Conservation (phyloP, 75 land plant species). For the Picea sitchensis region DNA sequence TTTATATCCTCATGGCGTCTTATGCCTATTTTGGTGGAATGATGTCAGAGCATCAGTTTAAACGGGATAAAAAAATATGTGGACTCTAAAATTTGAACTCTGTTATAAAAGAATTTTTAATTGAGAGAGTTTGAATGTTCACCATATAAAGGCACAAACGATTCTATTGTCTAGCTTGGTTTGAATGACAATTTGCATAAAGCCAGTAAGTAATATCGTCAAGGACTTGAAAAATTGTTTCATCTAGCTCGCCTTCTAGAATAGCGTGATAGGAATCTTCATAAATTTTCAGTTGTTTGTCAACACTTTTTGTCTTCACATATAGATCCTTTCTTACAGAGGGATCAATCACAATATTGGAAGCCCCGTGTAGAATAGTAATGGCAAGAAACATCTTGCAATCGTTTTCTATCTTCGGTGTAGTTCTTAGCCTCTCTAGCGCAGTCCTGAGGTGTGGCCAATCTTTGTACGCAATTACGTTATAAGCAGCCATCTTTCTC, state of each 20-base stretch:
- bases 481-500: constrained; percentile 48
- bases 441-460: constrained; percentile 83
- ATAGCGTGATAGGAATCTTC: constrained; percentile 74
- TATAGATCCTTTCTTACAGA: constrained; percentile 81
- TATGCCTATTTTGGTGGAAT: neutral
- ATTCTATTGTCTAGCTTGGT: constrained; percentile 2
- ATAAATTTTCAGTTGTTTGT: constrained; percentile 69
- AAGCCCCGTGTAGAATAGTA: constrained; percentile 85
- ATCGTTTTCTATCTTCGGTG: constrained; percentile 65
- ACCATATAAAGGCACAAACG: neutral
- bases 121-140: neutral
- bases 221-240: constrained; percentile 56
- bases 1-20: too few species aligned
- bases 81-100: neutral
- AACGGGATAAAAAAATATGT: neutral
- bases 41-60: neutral
- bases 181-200: constrained; percentile 30
- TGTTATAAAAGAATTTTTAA: neutral
- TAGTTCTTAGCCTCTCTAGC: constrained; percentile 64
- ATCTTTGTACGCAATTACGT: constrained; percentile 78
- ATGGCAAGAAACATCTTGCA: constrained; percentile 78
- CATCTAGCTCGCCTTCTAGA: constrained; percentile 92
- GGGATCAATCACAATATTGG: constrained; percentile 83
- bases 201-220: constrained; percentile 83
- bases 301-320: constrained; percentile 71